Evolutionary conservation across 306 rosid species (phyloP).

Genomic region (Quercus cerris): DNA sequence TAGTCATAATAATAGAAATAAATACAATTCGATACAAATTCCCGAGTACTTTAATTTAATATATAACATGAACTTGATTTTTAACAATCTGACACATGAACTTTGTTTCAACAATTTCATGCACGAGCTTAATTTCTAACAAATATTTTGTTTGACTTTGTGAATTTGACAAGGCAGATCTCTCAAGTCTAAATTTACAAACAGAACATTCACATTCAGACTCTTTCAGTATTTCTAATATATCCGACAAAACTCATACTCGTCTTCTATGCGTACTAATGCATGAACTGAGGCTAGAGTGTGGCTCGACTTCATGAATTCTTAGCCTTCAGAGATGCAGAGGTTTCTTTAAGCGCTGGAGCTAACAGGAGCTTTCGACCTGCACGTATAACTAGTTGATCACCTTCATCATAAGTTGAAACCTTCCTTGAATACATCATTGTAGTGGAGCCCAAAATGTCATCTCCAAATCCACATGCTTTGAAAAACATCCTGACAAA

Average conservation of each 20-base stretch:
- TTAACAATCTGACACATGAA: neutral
- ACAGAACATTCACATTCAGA: neutral
- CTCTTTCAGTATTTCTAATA: neutral
- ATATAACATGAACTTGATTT: constrained; percentile 8
- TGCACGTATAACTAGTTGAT: constrained; percentile 33
- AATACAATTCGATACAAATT: neutral
- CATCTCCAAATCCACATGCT: constrained; percentile 83
- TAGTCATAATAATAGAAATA: too few relatives aligned
- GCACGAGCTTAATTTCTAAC: constrained; percentile 13
- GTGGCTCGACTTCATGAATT: constrained; percentile 12
- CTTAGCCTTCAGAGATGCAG: constrained; percentile 11
- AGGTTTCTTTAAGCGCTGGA: constrained; percentile 43
- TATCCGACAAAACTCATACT: neutral
- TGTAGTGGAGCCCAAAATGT: constrained; percentile 68
- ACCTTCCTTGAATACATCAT: constrained; percentile 61
- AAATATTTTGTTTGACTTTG: neutral
- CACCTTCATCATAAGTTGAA: constrained; percentile 31
- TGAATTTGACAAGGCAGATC: neutral
- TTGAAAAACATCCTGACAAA: constrained; percentile 61
- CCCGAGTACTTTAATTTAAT: neutral
- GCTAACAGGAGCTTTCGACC: constrained; percentile 48
- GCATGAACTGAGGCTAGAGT: neutral
- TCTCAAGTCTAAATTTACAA: neutral
- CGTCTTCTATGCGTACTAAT: neutral
- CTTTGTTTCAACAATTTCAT: neutral